Conservation (phyloP, 345 rosid species). For the Populus davidiana region DNA sequence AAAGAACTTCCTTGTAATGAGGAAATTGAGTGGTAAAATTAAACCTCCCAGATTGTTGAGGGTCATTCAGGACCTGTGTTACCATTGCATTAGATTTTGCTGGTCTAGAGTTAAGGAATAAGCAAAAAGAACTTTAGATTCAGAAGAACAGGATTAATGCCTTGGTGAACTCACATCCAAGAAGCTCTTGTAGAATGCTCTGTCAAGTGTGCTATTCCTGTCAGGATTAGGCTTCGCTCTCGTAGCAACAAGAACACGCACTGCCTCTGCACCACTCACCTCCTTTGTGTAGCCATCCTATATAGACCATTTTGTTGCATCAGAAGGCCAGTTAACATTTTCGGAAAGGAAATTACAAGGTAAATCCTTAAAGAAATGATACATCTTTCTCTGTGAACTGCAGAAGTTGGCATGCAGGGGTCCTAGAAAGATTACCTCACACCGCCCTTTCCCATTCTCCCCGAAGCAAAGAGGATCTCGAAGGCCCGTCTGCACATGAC, state of each 20-base stretch:
- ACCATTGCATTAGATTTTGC: not conserved
- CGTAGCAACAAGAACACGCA: slow-evolving; percentile 72
- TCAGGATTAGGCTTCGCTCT: slow-evolving; percentile 60
- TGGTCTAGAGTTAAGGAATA: no score
- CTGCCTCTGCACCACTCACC: slow-evolving; percentile 52
- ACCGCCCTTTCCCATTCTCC: slow-evolving; percentile 60
- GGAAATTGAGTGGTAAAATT: slow-evolving; percentile 75
- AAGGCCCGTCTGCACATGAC: slow-evolving; percentile 76
- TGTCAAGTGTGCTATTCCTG: slow-evolving; percentile 43
- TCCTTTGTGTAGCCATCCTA: slow-evolving; percentile 87
- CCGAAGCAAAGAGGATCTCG: slow-evolving; percentile 62
- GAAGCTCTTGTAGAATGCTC: slow-evolving; percentile 70
- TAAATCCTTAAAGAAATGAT: not conserved
- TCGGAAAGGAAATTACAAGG: no score
- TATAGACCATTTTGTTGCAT: no score
- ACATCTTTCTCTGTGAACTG: no score
- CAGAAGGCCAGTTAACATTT: no score
- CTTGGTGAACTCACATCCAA: slow-evolving; percentile 57
- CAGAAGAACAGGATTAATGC: no score
- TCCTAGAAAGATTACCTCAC: slow-evolving; percentile 47
- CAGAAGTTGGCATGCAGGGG: no score
- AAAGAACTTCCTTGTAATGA: slow-evolving; percentile 51
- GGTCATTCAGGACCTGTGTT: slow-evolving; percentile 60
- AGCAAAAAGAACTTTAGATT: no score
- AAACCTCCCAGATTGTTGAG: slow-evolving; percentile 61